Evolutionary conservation across 2,329 filamentous ascomycete species (phyloP).

Genomic region (Alternaria sp.): DNA sequence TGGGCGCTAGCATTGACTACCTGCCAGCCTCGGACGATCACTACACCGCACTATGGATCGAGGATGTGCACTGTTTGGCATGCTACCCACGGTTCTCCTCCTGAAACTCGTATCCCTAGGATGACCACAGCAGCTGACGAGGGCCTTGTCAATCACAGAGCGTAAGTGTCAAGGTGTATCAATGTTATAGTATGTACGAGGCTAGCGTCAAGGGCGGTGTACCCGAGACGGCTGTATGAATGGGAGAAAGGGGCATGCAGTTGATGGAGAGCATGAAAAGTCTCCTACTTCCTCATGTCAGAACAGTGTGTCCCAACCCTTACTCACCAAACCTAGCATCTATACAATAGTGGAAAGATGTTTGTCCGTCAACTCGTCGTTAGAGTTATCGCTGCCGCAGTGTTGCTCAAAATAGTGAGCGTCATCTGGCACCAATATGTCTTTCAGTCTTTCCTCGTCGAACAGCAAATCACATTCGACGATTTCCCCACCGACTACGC

Average conservation of each 20-base stretch:
- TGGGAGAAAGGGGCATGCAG: conserved; percentile 1
- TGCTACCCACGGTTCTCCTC: neutral
- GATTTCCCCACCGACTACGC: conserved; percentile 17
- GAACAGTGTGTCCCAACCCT: neutral
- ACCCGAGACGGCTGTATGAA: neutral
- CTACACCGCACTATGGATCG: conserved; percentile 1
- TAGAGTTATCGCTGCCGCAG: neutral
- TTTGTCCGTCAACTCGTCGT: conserved; percentile 3
- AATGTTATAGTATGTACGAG: neutral
- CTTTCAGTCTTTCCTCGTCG: conserved; percentile 17
- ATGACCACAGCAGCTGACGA: neutral
- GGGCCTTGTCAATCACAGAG: neutral
- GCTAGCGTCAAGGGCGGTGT: neutral
- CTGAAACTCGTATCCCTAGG: conserved; percentile 3
- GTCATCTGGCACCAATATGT: conserved; percentile 13
- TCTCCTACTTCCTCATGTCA: neutral
- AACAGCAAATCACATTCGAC: conserved; percentile 14
- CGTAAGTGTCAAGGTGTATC: neutral
- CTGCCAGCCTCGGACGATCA: neutral
- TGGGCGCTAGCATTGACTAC: neutral
- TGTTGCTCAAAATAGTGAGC: conserved; percentile 12
- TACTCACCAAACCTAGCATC: neutral
- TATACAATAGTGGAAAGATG: neutral
- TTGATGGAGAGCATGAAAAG: neutral
- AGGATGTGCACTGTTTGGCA: neutral